Conservation (phyloP, 2,329 filamentous ascomycete species). For the Cryphonectria japonica region DNA sequence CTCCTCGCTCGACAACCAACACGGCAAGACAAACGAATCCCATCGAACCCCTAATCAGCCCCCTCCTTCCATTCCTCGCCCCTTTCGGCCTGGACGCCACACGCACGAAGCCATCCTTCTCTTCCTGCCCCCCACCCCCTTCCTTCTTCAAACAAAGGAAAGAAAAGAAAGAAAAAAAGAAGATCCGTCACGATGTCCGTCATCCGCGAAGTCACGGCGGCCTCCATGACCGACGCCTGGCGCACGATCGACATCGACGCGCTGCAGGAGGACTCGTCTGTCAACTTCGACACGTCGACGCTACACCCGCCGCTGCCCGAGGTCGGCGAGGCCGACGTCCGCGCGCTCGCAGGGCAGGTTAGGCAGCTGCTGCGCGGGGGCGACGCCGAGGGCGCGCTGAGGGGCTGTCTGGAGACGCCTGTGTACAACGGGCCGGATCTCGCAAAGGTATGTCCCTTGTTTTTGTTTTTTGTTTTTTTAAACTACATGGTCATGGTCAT, state of each 20-base stretch:
- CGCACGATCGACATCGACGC: constrained; percentile 95
- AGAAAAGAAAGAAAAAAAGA: neutral
- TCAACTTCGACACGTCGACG: constrained; percentile 88
- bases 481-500: neutral
- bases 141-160: too few relatives aligned
- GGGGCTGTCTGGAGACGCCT: constrained; percentile 81
- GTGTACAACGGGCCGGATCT: constrained; percentile 68
- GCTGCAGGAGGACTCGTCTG: constrained; percentile 83
- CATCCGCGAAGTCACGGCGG: constrained; percentile 66
- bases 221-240: constrained; percentile 67
- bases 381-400: constrained; percentile 83
- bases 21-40: neutral
- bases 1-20: neutral
- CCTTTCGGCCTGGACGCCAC: neutral
- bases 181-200: constrained; percentile 58
- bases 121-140: neutral
- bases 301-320: constrained; percentile 78
- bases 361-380: constrained; percentile 85
- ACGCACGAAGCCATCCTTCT: neutral
- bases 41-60: neutral
- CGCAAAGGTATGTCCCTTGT: constrained; percentile 55
- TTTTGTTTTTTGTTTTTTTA: too few relatives aligned
- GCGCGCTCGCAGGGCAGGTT: constrained; percentile 77
- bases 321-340: constrained; percentile 76
- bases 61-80: neutral